A percentile compares a stretch with the other conserved stretches of the same genome.
Evolutionary conservation across 768 basidiomycete genomes (phyloP).

Genomic region (Holtermanniella nyarrowii): DNA sequence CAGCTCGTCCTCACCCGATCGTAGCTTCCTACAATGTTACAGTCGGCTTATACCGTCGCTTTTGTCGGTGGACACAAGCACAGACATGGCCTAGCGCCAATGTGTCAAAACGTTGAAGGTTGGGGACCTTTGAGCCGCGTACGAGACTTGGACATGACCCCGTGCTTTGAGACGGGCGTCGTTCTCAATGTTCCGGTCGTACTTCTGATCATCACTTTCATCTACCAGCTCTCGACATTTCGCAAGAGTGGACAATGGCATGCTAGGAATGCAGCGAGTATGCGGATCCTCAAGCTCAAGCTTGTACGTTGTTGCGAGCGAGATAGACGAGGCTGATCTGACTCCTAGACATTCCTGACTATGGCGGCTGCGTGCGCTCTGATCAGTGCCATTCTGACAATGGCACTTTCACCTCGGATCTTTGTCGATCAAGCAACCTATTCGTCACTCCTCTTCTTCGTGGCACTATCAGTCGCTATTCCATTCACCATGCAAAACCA

Average conservation of each 20-base stretch:
- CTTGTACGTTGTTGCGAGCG: slow-evolving; percentile 48
- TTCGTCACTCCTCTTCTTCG: slow-evolving; percentile 51
- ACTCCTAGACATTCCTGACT: slow-evolving; percentile 13
- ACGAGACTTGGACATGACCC: slow-evolving; percentile 64
- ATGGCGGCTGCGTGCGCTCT: slow-evolving; percentile 43
- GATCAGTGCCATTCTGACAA: slow-evolving; percentile 42
- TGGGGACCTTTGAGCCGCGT: slow-evolving; percentile 1
- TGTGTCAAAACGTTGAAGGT: neutral
- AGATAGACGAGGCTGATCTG: slow-evolving; percentile 3
- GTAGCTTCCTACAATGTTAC: no score
- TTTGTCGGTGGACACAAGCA: no score
- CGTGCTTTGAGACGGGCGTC: slow-evolving; percentile 69
- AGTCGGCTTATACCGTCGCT: no score
- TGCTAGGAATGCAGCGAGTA: slow-evolving; percentile 47
- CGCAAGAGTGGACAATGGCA: slow-evolving; percentile 24
- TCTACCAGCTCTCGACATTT: slow-evolving; percentile 27
- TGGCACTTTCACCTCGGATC: slow-evolving; percentile 40
- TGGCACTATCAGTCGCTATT: slow-evolving; percentile 48
- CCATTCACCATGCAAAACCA: slow-evolving; percentile 60
- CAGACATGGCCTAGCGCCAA: no score
- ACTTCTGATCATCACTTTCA: slow-evolving; percentile 44
- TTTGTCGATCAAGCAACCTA: slow-evolving; percentile 47
- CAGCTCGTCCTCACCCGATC: no score
- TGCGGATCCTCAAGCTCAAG: slow-evolving; percentile 52
- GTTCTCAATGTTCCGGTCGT: slow-evolving; percentile 51